A percentile compares a stretch with the other conserved stretches of the same genome.
These are phyloP conservation scores for Teunomyces aglyptinius DNA, from an alignment of 805 yeast genomes.

Conservation along the genomic window DNA sequence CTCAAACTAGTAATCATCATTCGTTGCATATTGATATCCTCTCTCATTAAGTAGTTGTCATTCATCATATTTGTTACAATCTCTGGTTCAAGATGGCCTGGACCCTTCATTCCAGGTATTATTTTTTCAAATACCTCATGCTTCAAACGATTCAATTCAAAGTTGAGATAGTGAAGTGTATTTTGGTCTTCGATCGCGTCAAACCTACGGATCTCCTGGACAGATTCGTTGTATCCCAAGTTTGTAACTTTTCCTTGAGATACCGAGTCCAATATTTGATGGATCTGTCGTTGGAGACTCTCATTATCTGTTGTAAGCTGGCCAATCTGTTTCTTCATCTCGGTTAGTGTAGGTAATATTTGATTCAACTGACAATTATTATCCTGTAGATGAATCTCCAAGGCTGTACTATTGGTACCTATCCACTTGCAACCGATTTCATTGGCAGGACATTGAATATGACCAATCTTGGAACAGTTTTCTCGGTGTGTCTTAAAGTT, in stretches of 20 bases:
- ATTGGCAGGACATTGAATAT: slow-evolving; percentile 46
- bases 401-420: slow-evolving; percentile 33
- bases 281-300: slow-evolving; percentile 42
- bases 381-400: slow-evolving; percentile 33
- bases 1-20: slow-evolving; percentile 44
- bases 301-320: slow-evolving; percentile 34
- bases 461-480: slow-evolving; percentile 40
- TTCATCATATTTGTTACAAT: slow-evolving; percentile 32
- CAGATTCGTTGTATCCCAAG: slow-evolving; percentile 45
- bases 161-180: slow-evolving; percentile 30
- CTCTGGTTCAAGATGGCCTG: slow-evolving; percentile 19
- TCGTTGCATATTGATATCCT: slow-evolving; percentile 47
- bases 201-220: slow-evolving; percentile 43
- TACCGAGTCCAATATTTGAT: slow-evolving; percentile 45
- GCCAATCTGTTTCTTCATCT: slow-evolving; percentile 23
- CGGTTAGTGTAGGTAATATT: slow-evolving; percentile 26
- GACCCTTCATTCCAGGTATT: slow-evolving; percentile 31
- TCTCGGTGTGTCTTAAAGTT: slow-evolving; percentile 38
- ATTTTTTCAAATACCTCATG: slow-evolving; percentile 41
- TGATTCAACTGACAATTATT: slow-evolving; percentile 31
- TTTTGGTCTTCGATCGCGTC: slow-evolving; percentile 23
- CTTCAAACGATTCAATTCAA: slow-evolving; percentile 45
- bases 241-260: slow-evolving; percentile 51
- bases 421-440: slow-evolving; percentile 52
- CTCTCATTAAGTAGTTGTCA: slow-evolving; percentile 42